These are phyloP conservation scores for Scheffersomyces coipomensis DNA, from an alignment of 805 yeast species.

Conservation along the genomic window DNA sequence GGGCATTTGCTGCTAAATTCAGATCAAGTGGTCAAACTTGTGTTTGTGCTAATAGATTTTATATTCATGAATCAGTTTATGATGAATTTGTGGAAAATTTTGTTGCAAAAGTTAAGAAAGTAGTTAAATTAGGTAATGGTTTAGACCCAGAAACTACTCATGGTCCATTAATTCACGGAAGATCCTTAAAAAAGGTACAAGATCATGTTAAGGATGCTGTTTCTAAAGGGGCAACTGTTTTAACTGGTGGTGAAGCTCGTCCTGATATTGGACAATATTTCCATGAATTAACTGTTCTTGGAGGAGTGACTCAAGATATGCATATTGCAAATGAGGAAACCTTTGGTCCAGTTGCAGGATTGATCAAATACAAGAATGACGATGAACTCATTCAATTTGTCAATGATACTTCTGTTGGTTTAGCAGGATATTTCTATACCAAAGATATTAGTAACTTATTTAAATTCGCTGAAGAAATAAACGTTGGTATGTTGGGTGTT, in stretches of 20 bases:
- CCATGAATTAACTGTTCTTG: conserved; percentile 66
- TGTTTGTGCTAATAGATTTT: conserved; percentile 60
- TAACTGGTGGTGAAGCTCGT: conserved; percentile 58
- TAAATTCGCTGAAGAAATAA: conserved; percentile 63
- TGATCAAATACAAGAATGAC: conserved; percentile 61
- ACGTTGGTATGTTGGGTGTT: conserved; percentile 81
- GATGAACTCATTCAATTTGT: conserved; percentile 64
- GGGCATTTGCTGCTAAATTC: conserved; percentile 54
- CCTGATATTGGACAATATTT: conserved; percentile 60
- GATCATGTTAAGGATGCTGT: conserved; percentile 67
- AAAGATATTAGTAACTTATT: conserved; percentile 52
- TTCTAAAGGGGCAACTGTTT: conserved; percentile 59
- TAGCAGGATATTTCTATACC: conserved; percentile 76
- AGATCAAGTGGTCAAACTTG: conserved; percentile 67
- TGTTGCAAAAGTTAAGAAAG: conserved; percentile 29
- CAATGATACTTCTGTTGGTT: conserved; percentile 67
- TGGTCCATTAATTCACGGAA: conserved; percentile 70
- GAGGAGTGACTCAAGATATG: conserved; percentile 60
- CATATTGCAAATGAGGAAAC: conserved; percentile 66
- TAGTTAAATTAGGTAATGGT: conserved; percentile 62
- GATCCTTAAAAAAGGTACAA: conserved; percentile 61
- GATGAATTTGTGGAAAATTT: conserved; percentile 47
- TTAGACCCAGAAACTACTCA: conserved; percentile 58
- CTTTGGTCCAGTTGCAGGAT: conserved; percentile 77
- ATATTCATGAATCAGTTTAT: conserved; percentile 50